Evolutionary conservation across 169 alveolate genomes (phyloP).

Genomic region (Plasmodium malariae): DNA sequence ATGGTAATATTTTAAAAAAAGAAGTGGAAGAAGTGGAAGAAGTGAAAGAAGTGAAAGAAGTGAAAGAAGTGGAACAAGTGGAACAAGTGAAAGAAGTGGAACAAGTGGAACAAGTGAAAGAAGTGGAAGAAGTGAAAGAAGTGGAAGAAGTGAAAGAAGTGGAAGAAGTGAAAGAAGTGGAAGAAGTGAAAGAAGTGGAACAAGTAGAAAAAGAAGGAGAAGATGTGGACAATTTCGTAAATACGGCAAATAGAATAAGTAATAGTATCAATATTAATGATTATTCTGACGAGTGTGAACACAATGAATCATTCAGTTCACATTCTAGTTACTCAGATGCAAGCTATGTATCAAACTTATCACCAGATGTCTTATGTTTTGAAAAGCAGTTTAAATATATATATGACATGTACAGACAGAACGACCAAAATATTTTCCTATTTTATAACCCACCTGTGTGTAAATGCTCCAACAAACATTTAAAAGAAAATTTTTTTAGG

Average conservation of each 20-base stretch:
- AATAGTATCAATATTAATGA: not conserved
- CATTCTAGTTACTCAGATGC: conserved; percentile 19
- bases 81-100: no score
- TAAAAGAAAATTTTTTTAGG: conserved; percentile 48
- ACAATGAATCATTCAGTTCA: not conserved
- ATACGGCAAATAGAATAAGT: not conserved
- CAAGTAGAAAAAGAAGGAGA: not conserved
- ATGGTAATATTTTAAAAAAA: conserved; percentile 1
- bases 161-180: no score
- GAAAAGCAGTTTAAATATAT: conserved; percentile 76
- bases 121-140: no score
- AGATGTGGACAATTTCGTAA: not conserved
- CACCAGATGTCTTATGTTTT: conserved; percentile 59
- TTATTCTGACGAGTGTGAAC: not conserved
- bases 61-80: no score
- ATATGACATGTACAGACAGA: conserved; percentile 72
- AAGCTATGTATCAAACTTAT: conserved; percentile 60
- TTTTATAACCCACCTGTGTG: conserved; percentile 77
- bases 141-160: no score
- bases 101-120: no score
- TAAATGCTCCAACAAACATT: conserved; percentile 36
- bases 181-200: no score
- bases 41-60: no score
- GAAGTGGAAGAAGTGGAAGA: not conserved
- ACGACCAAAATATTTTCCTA: conserved; percentile 60